These are phyloP conservation scores for Telfairia occidentalis DNA, from an alignment of 331 rosid genomes.

Conservation along the genomic window DNA sequence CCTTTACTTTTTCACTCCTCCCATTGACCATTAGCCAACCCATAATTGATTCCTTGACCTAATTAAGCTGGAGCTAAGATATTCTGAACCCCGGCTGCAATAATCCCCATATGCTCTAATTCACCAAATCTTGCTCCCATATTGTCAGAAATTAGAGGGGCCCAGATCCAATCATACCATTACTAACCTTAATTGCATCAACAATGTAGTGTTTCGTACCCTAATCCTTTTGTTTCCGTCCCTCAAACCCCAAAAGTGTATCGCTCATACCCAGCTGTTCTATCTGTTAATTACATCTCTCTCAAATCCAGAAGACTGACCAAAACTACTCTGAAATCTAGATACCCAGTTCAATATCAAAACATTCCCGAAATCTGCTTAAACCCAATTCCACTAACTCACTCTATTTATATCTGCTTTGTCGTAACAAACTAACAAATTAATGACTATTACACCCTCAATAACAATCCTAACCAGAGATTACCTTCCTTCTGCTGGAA, in stretches of 20 bases:
- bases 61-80: not conserved
- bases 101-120: not conserved
- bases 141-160: not conserved
- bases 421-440: not conserved
- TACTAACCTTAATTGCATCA: not conserved
- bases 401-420: not conserved
- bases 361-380: not conserved
- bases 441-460: not conserved
- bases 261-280: not conserved
- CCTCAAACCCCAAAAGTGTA: not conserved
- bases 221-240: not conserved
- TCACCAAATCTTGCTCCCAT: not conserved
- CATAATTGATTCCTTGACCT: not conserved
- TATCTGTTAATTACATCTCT: not conserved
- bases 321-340: not conserved
- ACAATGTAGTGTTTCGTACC: not conserved
- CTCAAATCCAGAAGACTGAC: not conserved
- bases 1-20: not conserved
- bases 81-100: not conserved
- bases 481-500: conserved; percentile 92
- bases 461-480: conserved; percentile 20
- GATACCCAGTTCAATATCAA: not conserved
- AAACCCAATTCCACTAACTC: not conserved
- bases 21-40: not conserved
- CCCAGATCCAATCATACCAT: not conserved